Evolutionary conservation across 305 asterid genomes (phyloP).

Genomic region (Fraxinus xanthoxyloides): DNA sequence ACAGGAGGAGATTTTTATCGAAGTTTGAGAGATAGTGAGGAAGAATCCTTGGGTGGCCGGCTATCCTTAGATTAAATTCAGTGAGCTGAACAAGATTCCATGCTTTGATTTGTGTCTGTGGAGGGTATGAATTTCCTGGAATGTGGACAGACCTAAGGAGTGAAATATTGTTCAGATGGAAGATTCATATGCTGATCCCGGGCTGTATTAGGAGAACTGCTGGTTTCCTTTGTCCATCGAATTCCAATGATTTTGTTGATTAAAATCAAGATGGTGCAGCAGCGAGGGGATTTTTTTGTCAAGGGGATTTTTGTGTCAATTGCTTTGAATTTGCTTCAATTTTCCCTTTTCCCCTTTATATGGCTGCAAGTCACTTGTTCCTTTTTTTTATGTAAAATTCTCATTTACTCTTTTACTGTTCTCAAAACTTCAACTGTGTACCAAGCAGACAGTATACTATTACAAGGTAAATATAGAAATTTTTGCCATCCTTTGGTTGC

Average conservation of each 20-base stretch:
- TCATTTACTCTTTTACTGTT: not conserved
- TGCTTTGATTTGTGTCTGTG: not conserved
- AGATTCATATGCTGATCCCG: not conserved
- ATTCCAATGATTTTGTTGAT: not conserved
- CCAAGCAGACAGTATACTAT: not conserved
- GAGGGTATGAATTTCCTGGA: not conserved
- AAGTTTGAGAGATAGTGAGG: not conserved
- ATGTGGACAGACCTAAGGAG: not conserved
- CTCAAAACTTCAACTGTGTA: not conserved
- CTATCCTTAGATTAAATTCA: not conserved
- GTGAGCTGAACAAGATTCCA: not conserved
- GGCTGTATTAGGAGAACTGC: not conserved
- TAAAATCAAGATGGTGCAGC: not conserved
- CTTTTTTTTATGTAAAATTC: not conserved
- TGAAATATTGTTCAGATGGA: not conserved
- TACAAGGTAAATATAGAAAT: not conserved
- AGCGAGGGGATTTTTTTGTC: not conserved
- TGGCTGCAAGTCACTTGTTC: not conserved
- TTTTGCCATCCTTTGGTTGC: slow-evolving; percentile 29
- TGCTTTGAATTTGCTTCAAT: not conserved
- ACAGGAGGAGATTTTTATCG: not conserved
- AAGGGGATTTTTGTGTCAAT: not conserved
- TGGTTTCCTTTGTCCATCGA: not conserved
- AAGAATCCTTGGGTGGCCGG: not conserved
- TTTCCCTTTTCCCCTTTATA: not conserved